Evolutionary conservation across 176 grass and related monocot genomes (phyloP), one percentile per base, ranked within the genome.

Genomic region (Poa pratensis): DNA sequence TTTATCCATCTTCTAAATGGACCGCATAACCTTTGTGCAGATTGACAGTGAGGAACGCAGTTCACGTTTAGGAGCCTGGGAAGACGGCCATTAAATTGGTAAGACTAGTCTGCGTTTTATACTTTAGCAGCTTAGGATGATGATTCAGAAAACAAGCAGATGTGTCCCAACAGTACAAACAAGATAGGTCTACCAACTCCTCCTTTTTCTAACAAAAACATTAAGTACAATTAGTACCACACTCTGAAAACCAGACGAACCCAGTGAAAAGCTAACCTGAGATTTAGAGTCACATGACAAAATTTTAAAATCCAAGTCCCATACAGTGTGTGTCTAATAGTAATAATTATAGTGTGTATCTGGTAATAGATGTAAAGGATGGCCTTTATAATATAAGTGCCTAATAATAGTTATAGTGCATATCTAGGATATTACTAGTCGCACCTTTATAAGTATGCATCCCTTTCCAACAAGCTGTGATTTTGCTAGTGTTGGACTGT

Each of bases 1-100:
- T 53, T 53, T 5, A 32, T 67, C 70, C 22, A 54, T 53, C 11
- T 45, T 87, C 28, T 55, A n/a, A 78, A 88, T 88, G 86, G 43
- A 79, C 12, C 28, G 40, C 14, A 46, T 19, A 15, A 37, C 35
- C 35, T 5, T 6, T 73, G 27, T 22, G 46, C 34, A 43, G 27
- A 74, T 40, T 17, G 15, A 22, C 39, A 83, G 59, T 60, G 57
- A 77, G 46, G 46, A 77, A 51, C 23, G 10, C 30, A 77, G 15
- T 8, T 18, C 1, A 20, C 32, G 20, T 58, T 81, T 59, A 45
- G 22, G 37, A 82, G 35, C n/a, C 17, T 48, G 18, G 77, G 59
- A 64, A 20, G 59, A 30, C 20, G n/a, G 45, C 64, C 43, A 54
- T 22, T 40, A 19, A 65, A 54, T 17, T 40, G 45, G 9, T 27